Base-by-base conservation (phyloP, 768 basidiomycete species). In the Phanerochaete carnosa region DNA sequence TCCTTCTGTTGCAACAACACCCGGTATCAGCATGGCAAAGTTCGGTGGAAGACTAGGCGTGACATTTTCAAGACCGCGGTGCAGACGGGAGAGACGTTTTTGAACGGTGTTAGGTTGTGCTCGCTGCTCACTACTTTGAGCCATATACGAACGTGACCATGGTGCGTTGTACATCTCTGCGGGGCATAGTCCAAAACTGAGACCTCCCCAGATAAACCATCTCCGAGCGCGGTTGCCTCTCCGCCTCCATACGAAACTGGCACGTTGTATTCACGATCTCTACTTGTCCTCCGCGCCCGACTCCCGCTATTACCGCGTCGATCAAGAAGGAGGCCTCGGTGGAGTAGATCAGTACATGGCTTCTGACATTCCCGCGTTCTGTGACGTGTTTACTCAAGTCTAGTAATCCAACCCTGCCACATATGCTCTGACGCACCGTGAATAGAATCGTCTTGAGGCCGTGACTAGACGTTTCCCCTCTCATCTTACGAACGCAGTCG, bases 391-490 rank as follows among this genome's bases (percentile, higher is more conserved):
- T 28, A 80, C 93, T 3, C 89, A 89, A 0, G 79, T 98, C 37
- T 98, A 98, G 94, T 94, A 60, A 64, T 92, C 53, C n/a, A 15
- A 7, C 56, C 22, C 46, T 15, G 23, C 16, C 39, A 26, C 11
- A 30, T 15, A 3, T 7, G 19, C 62, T 19, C 46, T 47, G 29
- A 43, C 16, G 19, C 16, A 25, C 30, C 45, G 11, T 3, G 64
- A 95, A 94, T 68, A 95, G 95, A 5, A 98, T 98, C 71, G 70
- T 97, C 35, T 85, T 95, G 62, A 98, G 98, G 70, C 95, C 96
- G 0, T 84, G 90, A 0, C 84, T 98, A 19, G 95, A 98, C 71
- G 77, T 97, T 45, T 73, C 95, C 26, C 85, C 98, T 49, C 98
- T 98, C 77, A 96, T 94, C 0, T 88, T 88, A 8, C 95, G 98